These are phyloP conservation scores for Proliferodiscus dingleyae DNA, from an alignment of 2,329 filamentous ascomycete genomes.

Conservation along the genomic window DNA sequence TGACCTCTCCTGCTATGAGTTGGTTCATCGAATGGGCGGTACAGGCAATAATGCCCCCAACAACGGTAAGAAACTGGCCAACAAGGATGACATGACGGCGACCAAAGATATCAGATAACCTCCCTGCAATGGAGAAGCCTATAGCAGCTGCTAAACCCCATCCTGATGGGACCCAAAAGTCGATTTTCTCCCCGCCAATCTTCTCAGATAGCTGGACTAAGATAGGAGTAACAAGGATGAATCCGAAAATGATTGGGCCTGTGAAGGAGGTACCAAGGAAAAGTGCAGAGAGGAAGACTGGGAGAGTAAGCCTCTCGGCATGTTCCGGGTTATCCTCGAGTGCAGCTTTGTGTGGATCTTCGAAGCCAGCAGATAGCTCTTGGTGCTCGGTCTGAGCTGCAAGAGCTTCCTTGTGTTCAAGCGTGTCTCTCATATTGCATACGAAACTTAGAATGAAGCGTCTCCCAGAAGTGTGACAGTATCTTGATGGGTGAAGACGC, in stretches of 20 bases:
- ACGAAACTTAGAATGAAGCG: too few relatives aligned
- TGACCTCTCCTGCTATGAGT: constrained; percentile 35
- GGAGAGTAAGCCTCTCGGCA: constrained; percentile 12
- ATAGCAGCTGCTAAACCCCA: constrained; percentile 37
- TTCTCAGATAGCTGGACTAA: constrained; percentile 21
- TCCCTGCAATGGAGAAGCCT: constrained; percentile 38
- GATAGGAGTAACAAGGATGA: constrained; percentile 25
- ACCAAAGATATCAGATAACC: constrained; percentile 40
- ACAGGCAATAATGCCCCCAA: constrained; percentile 36
- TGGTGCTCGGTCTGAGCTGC: constrained; percentile 4
- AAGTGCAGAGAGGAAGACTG: constrained; percentile 15
- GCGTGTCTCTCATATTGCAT: constrained; percentile 8
- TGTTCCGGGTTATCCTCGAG: constrained; percentile 15
- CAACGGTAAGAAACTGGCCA: constrained; percentile 31
- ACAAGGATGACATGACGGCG: constrained; percentile 37
- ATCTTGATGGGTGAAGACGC: too few relatives aligned
- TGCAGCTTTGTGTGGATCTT: constrained; percentile 16
- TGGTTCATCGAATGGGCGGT: constrained; percentile 32
- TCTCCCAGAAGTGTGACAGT: too few relatives aligned
- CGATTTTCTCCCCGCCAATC: constrained; percentile 16
- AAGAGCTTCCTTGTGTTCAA: neutral
- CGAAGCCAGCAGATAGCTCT: constrained; percentile 9
- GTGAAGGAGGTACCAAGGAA: constrained; percentile 18
- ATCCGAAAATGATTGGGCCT: constrained; percentile 19
- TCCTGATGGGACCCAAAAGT: constrained; percentile 15